Base-by-base conservation (phyloP, 257 asterid genomes). In the Ehretia macrophylla region DNA sequence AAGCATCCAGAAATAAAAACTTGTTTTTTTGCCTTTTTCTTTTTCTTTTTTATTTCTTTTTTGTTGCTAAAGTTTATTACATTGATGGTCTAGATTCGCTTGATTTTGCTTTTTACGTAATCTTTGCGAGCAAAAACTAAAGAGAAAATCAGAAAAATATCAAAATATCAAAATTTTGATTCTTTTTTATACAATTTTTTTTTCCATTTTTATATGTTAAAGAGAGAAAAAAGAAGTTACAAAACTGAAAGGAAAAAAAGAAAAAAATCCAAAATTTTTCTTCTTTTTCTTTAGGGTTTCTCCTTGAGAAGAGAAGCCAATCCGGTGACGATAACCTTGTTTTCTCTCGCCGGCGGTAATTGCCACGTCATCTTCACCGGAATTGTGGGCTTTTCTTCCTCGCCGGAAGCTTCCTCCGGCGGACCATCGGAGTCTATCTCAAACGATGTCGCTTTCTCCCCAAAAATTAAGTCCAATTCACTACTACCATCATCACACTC, bases 291-390 rank as follows among this genome's bases (percentile, higher is more conserved):
- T 82, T 51, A 87, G 22, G 78, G 76, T 75, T 86, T 86, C 72
- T 86, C 95, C 62, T 70, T 78, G 69, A 90, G 93, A 50, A 90
- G 95, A 59, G 93, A 83, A 66, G 96, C 97, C 81, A 90, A 78
- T 23, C 97, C 97, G 67, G 96, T 78, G 62, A 87, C 84, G 71
- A 87, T 66, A 55, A 52, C 77, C 71, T 81, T 81, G 74, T 69
- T 80, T 67, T 82, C 78, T 62, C 76, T 83, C 80, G 83, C 88
- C 82, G 88, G 85, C 81, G 93, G 95, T 48, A 81, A 85, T 72
- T 85, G 88, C 96, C 97, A 90, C 60, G 83, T 58, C 73, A 62
- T 52, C 68, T 50, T 44, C 72, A 59, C 62, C 17, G 78, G 65
- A 8, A 55, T 60, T 45, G 17, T 21, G 32, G 48, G 57, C 57